These are phyloP conservation scores for Curvularia lunata DNA, from an alignment of 2,329 filamentous ascomycete genomes.

Conservation along the genomic window DNA sequence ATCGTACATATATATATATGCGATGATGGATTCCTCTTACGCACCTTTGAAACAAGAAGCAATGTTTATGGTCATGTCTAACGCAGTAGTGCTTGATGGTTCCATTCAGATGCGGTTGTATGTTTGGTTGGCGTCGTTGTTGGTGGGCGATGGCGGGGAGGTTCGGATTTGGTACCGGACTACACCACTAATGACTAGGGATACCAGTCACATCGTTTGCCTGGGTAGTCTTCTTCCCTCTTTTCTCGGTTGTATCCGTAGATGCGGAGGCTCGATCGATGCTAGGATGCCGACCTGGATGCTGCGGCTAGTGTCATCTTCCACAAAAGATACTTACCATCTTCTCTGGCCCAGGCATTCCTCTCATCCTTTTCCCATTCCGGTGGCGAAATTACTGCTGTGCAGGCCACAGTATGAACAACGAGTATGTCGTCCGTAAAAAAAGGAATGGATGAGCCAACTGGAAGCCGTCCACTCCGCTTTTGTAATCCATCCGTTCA, in stretches of 20 bases:
- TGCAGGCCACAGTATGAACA: background rate
- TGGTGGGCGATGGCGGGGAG: background rate
- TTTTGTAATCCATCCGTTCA: background rate
- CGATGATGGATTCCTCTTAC: conserved; percentile 18
- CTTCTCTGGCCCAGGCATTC: background rate
- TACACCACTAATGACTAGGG: background rate
- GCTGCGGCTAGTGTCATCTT: background rate
- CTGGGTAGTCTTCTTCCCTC: background rate
- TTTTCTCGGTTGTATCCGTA: background rate
- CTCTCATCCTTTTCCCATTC: background rate
- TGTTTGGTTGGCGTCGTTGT: background rate
- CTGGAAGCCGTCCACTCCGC: conserved; percentile 2
- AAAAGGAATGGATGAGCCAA: conserved; percentile 16
- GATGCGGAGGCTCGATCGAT: background rate
- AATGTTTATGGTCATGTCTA: conserved; percentile 6
- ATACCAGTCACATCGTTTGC: background rate
- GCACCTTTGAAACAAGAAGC: conserved; percentile 3
- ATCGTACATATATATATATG: conserved; percentile 35
- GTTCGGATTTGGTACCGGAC: background rate
- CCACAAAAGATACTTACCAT: background rate
- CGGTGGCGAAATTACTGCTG: background rate
- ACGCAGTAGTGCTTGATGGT: background rate
- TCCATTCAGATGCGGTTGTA: background rate
- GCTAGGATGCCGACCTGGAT: background rate
- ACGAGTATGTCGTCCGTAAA: background rate